Evolutionary conservation across 768 basidiomycete species (phyloP), one percentile per base, ranked within the genome.

Genomic region (Hygrocybe punicea): DNA sequence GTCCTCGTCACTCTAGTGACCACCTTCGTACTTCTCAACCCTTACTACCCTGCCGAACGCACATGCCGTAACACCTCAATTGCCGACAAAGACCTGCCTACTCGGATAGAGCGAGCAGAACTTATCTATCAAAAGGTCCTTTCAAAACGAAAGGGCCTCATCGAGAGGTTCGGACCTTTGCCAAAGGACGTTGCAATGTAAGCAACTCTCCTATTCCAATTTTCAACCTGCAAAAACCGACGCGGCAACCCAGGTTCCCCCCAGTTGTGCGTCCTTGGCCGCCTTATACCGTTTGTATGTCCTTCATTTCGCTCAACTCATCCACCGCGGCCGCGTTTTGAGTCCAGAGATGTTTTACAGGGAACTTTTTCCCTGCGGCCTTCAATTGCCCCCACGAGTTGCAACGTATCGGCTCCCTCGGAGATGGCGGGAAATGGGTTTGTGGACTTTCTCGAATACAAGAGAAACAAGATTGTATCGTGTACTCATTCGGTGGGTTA

Each of bases 361-460:
- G 81, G 81, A 78, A 81, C 63, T 81, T 78, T 62, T 81, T 81
- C 66, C 77, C 78, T 23, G 73, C 80, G 1, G 72, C 80, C 5
- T 82, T 76, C 67, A 77, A 78, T 62, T 83, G 81, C 64, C 79
- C 81, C 8, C 78, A 79, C 59, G 76, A 80, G 59, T 62, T 78
- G 8, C 72, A 77, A 58, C 78, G 81, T 11, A 63, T 79, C 10
- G 81, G 81, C 39, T 73, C 77, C 13, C 69, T 87, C 8, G 84
- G 84, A 16, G 85, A 86, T 64, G 85, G 86, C 13, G 85, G 86
- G 13, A 87, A 87, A 69, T 87, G 84, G 82, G 75, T 84, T 14
- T 87, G 86, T 62, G 86, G 86, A 2, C 63, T 86, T 23, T 81
- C 81, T 21, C 75, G 80, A 3, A 69, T 87, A 5, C 71, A 72